These are phyloP conservation scores for Skeletonema menzelii DNA, from an alignment of 108 stramenopile species.

Conservation along the genomic window DNA sequence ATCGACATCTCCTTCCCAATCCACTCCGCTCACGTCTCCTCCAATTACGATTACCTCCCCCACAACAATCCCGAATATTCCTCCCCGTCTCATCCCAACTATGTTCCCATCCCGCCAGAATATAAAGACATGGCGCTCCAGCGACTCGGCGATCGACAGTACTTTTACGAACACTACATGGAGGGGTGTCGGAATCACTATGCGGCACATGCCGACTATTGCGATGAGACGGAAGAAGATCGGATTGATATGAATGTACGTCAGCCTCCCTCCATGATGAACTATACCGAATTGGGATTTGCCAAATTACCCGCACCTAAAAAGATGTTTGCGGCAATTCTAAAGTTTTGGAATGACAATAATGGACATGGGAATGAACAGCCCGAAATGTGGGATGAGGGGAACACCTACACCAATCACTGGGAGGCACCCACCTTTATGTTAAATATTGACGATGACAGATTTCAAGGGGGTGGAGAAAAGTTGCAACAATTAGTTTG, in stretches of 20 bases:
- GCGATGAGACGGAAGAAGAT: conserved; percentile 45
- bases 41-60: conserved; percentile 58
- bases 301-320: conserved; percentile 57
- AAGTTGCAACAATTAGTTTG: conserved; percentile 26
- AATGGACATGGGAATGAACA: conserved; percentile 28
- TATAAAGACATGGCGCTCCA: conserved; percentile 50
- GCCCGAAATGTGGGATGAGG: conserved; percentile 53
- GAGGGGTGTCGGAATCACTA: conserved; percentile 46
- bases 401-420: conserved; percentile 64
- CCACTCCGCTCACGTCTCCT: conserved; percentile 34
- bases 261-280: conserved; percentile 41
- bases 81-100: conserved; percentile 14
- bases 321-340: conserved; percentile 45
- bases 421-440: conserved; percentile 45
- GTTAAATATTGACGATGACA: conserved; percentile 21
- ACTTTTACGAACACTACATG: conserved; percentile 50
- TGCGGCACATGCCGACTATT: conserved; percentile 3
- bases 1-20: conserved; percentile 69
- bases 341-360: conserved; percentile 68
- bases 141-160: conserved; percentile 47
- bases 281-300: conserved; percentile 73
- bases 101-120: conserved; percentile 14
- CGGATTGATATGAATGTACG: conserved; percentile 48
- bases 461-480: conserved; percentile 5
- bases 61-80: conserved; percentile 48